Evolutionary conservation across 768 basidiomycete species (phyloP), one percentile per base, ranked within the genome.

Genomic region (Kockovaella imperatae): DNA sequence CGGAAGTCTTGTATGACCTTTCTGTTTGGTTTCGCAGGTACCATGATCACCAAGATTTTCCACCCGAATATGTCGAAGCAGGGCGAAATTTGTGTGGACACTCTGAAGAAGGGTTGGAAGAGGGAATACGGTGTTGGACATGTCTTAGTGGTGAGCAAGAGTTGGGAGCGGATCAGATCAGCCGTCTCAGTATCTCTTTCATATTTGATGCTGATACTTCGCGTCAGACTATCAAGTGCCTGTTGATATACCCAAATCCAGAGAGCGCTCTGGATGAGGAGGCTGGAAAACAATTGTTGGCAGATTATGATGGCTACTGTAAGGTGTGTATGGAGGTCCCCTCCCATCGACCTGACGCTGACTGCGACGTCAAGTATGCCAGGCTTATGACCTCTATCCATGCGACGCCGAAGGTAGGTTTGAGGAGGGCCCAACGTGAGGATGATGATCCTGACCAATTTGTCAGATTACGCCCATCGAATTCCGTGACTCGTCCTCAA

Each of bases 21-120:
- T 23, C 28, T n/a, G 40, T 47, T 11, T 50, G 28, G 28, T 45
- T 10, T 26, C 32, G 15, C 57, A 93, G 90, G 91, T 64, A 83
- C 86, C 76, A 85, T 95, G 13, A 49, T 70, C n/a, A 95, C 91
- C 42, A 95, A 93, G 75, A 91, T 97, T 48, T 96, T 96, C 72
- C 91, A 96, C 62, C 91, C 93, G 0, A 97, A 97, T 61, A 88
- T 97, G 32, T 91, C 89, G 0, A 77, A 79, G 28, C 71, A 79
- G 0, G 90, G 90, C 14, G 90, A 95, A 72, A 96, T 96, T 58
- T 96, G 90, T 69, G 90, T 96, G 13, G 93, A 91, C 74, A 96
- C 90, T 5, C 75, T 96, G 21, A 96, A 95, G 78, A 93, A 95
- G 71, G 89, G 93, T 62, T 96, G 91, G 91, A 85, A 89, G 68